Evolutionary conservation across 371 early-diverging fungal species (phyloP), one percentile per base, ranked within the genome.

Genomic region (Conidiobolus incongruus): DNA sequence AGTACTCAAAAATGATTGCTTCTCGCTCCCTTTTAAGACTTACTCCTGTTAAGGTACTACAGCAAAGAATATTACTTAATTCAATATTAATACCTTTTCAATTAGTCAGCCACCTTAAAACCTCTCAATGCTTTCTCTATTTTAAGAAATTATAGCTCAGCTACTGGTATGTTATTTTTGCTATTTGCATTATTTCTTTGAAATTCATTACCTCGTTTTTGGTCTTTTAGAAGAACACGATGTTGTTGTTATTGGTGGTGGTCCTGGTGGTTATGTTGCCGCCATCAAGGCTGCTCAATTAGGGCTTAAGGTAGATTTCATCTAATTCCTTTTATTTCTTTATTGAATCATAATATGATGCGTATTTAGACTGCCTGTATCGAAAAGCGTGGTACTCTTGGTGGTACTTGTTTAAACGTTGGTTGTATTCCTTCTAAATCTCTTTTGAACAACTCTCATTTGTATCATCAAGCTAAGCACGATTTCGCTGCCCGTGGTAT

Each of bases 371-470:
- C 83, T 32, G 95, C 92, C 20, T 92, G 94, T 60, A 74, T 94
- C 45, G 95, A 96, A 66, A 88, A 83, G 65, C 88, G 97, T 49
- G 94, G 90, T 28, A 49, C 88, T 23, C 72, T 96, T 13, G 97
- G 97, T 54, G 97, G 97, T 46, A 96, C 97, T 32, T 96, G 97
- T 65, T 63, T 96, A 52, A 96, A 96, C 60, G 93, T 95, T 35
- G 97, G 97, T 35, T 96, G 96, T 69, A 96, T 96, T 63, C 97
- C 97, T 28, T 94, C 95, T 48, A 96, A 96, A 68, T 81, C 96
- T 46, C 77, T 96, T 59, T 75, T 96, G 57, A 73, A 96, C 77
- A 93, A 94, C 75, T 86, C 95, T 29, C 95, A 96, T 71, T 68
- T 92, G 40, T 90, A 77, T 60, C 94, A 96, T 59, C 68, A 77